Evolutionary conservation across 805 yeast species (phyloP), one percentile per base, ranked within the genome.

Genomic region (Sporopachydermia lactativora): DNA sequence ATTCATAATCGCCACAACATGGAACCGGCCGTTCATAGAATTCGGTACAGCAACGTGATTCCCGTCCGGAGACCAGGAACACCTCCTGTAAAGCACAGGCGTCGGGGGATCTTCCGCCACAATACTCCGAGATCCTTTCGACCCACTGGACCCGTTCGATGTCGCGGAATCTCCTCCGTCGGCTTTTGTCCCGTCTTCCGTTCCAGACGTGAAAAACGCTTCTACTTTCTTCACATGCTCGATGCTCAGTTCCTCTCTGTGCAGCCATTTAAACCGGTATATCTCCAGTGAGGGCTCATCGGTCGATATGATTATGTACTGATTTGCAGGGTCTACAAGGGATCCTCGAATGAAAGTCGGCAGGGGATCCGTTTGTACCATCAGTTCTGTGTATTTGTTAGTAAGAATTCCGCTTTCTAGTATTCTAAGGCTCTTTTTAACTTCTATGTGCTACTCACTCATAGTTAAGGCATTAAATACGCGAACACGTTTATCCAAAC

Each of bases 11-110:
- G 75, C 77, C 2, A 75, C 71, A 1, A 76, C 64, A 1, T 80
- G 64, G 1, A 74, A 75, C 0, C 81, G 81, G 3, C 83, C 84
- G 41, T 76, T 70, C 11, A 76, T 74, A 13, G 79, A 77, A 48
- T 78, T 78, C 1, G 86, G 79, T 0, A 77, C 76, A 0, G 81
- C 83, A 14, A 75, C 71, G 41, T 70, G 71, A 50, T 73, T 78
- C n/a, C 85, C 86, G 47, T 76, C 77, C 1, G 84, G 83, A 1
- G 82, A 73, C 86, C 86, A 78, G 35, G 81, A 73, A 62, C 70
- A 65, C 46, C 81, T 55, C 40, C 81, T 50, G 55, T 61, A 50
- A 47, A 60, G n/a, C 8, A 24, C 31, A 8, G 8, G 8, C 65
- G 6, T 64, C 64, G 24, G 62, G 47, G 39, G 1, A 47, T 50